Base-by-base conservation (phyloP, 139 green algal genomes). In the Chlorella sp. region DNA sequence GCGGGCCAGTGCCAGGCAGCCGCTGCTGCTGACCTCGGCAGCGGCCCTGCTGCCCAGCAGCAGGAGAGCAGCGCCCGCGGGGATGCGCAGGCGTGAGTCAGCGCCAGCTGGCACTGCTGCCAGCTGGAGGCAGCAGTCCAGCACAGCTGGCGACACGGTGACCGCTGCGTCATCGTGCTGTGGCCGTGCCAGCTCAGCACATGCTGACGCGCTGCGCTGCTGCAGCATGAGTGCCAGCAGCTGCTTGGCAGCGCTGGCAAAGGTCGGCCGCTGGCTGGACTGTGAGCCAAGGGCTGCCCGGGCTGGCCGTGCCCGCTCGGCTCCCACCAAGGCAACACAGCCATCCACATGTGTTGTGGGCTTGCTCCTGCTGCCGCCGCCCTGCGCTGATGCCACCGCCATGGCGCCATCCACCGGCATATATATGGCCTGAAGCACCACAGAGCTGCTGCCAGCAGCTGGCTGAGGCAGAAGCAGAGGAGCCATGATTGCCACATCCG, bases 91-190 rank as follows among this genome's bases (percentile, higher is more conserved):
- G 53, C 64, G 64, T 28, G 37, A 68, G 39, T 32, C 69, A 28
- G 34, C 37, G 48, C 30, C 30, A 16, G 32, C 40, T 28, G 69
- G 61, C 1, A 82, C 79, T 34, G 88, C 91, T 24, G 88, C 91
- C 68, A 93, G 75, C 79, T 93, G 91, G 39, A 93, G 80, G 39
- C 69, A 86, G 83, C 83, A 83, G 71, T 93, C 91, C 61, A 93
- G 76, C 53, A 90, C 39, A 39, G 91, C 86, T 21, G 91, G 91
- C 12, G 88, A 93, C 16, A 93, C 81, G 0, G 39, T 39, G 30
- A 89, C 57, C 0, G 75, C 83, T 28, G 83, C 88, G 57, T 53
- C 64, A 15, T 91, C 87, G 57, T 93, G 91, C 1, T 21, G 22
- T 0, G 82, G 32, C 14, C 24, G 24, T 5, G 26, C 69, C 77